Percentiles rank a stretch among this genome's conserved stretches.
phyloP scores from a whole-genome alignment of 345 rosid genomes.

The Psidium friedrichsthalianum region DNA sequence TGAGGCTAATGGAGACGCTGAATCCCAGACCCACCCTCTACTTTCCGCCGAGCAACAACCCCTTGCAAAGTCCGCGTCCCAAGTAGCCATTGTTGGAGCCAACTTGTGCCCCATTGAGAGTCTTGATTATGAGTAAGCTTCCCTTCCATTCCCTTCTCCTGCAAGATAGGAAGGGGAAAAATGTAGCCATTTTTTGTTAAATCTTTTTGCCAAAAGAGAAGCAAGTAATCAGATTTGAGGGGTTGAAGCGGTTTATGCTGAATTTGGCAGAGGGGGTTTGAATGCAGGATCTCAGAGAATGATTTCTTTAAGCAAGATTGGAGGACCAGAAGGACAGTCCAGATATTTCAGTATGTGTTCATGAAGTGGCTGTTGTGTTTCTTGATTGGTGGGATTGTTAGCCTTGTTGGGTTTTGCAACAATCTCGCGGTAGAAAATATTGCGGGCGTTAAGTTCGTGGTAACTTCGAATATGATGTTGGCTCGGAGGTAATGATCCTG shows the following conservation, averaged over 20 bases:
- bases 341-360: constrained; percentile 60
- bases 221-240: background rate
- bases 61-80: constrained; percentile 52
- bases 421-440: constrained; percentile 86
- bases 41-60: constrained; percentile 29
- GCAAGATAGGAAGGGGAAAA: background rate
- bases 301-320: constrained; percentile 88
- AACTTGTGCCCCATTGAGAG: constrained; percentile 74
- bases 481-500: constrained; percentile 23
- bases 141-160: background rate
- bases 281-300: constrained; percentile 52
- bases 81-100: constrained; percentile 83
- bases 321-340: constrained; percentile 48
- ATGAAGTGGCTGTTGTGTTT: constrained; percentile 81
- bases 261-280: background rate
- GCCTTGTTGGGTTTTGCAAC: constrained; percentile 64
- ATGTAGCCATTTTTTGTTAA: background rate
- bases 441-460: constrained; percentile 70
- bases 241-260: background rate
- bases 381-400: constrained; percentile 49
- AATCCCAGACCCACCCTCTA: constrained; percentile 35
- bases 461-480: constrained; percentile 86
- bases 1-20: constrained; percentile 6
- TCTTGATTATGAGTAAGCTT: constrained; percentile 77
- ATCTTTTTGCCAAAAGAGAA: background rate